Evolutionary conservation across 2,329 filamentous ascomycete species (phyloP).

Genomic region (Ophiocordyceps australis): DNA sequence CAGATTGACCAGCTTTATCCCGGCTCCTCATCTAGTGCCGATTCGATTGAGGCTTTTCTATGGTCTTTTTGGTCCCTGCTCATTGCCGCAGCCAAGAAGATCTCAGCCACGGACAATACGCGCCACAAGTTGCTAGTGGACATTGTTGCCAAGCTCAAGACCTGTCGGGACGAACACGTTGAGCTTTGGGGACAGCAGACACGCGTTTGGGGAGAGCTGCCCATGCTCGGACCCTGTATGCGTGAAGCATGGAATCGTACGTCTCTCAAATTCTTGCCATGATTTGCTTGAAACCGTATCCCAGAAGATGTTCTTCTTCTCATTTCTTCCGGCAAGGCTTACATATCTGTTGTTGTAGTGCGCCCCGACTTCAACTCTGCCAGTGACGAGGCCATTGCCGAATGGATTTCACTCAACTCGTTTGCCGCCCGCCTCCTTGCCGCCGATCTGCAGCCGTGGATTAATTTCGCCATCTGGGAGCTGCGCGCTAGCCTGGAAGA

Average conservation of each 20-base stretch:
- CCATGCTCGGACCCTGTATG: slow-evolving; percentile 12
- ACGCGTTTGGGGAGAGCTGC: slow-evolving; percentile 11
- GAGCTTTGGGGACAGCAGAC: slow-evolving; percentile 10
- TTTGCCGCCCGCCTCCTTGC: slow-evolving; percentile 13
- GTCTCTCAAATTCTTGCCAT: too few relatives aligned
- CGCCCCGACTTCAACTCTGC: slow-evolving; percentile 8
- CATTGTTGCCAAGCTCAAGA: slow-evolving; percentile 7
- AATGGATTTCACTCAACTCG: slow-evolving; percentile 14
- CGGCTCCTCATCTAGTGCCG: slow-evolving; percentile 1
- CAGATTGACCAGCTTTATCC: slow-evolving; percentile 10
- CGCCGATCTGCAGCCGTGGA: slow-evolving; percentile 6
- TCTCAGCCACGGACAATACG: slow-evolving; percentile 9
- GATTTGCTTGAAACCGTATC: too few relatives aligned
- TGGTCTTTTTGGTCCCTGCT: slow-evolving; percentile 12
- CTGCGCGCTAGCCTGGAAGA: slow-evolving; percentile 13
- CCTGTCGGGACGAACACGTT: slow-evolving; percentile 6
- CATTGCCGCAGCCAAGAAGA: slow-evolving; percentile 7
- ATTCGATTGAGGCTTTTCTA: slow-evolving; percentile 9
- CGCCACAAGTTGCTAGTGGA: slow-evolving; percentile 8
- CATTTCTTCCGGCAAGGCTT: too few relatives aligned
- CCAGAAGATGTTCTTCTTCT: background rate
- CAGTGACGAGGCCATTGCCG: slow-evolving; percentile 4
- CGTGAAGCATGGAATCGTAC: slow-evolving; percentile 12
- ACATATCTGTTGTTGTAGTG: too few relatives aligned
- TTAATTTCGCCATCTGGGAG: slow-evolving; percentile 12